These are phyloP conservation scores for Tetrapisispora taiwanensis DNA, from an alignment of 805 yeast genomes.

Conservation along the genomic window DNA sequence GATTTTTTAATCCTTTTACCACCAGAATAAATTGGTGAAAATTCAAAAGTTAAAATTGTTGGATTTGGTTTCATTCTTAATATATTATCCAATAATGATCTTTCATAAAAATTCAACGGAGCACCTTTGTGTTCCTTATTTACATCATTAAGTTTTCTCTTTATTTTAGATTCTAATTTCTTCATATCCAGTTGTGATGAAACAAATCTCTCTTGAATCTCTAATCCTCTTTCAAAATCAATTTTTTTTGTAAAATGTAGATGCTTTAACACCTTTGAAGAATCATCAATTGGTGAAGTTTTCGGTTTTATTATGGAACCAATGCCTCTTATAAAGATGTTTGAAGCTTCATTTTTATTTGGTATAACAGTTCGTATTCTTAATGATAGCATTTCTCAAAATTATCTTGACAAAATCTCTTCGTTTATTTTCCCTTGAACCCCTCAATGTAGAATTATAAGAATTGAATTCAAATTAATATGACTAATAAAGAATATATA, in stretches of 20 bases:
- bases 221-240: conserved; percentile 40
- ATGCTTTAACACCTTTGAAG: conserved; percentile 34
- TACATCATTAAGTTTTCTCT: conserved; percentile 31
- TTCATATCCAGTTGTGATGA: conserved; percentile 50
- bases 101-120: conserved; percentile 38
- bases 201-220: conserved; percentile 47
- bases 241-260: conserved; percentile 32
- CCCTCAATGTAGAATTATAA: too few relatives aligned
- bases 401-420: too few relatives aligned
- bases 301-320: not conserved
- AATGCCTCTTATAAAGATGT: not conserved
- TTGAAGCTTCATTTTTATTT: not conserved
- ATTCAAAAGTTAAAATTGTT: conserved; percentile 69
- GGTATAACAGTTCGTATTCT: too few relatives aligned
- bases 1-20: conserved; percentile 71
- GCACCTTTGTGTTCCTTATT: conserved; percentile 30
- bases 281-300: conserved; percentile 27
- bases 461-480: too few relatives aligned
- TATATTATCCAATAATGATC: conserved; percentile 35
- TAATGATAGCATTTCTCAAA: too few relatives aligned
- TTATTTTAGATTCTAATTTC: conserved; percentile 40
- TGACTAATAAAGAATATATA: too few relatives aligned
- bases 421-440: too few relatives aligned
- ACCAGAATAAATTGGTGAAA: conserved; percentile 80
- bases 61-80: conserved; percentile 50